Base-by-base conservation (phyloP, 805 yeast genomes). In the Zygosaccharomyces gambellarensis region DNA sequence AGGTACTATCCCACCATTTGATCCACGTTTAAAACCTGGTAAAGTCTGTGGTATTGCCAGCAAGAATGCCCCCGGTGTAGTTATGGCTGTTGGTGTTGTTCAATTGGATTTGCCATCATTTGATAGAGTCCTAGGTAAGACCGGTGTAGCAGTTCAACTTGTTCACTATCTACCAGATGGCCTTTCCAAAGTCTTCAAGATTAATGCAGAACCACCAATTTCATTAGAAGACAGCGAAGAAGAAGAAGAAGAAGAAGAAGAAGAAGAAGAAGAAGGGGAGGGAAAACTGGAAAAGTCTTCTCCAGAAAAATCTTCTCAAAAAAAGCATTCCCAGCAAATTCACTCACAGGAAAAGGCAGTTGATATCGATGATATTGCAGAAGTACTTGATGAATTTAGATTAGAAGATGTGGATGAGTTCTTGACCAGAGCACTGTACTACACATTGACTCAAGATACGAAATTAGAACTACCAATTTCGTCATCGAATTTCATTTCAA, bases 71-170 rank as follows among this genome's bases (percentile, higher is more conserved):
- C 95, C 95, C 0, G 64, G 76, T 1, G 83, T 84, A 9, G 75
- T 82, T 0, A 74, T 79, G 60, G 96, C 95, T 0, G 78, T 90
- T 25, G 97, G 97, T 2, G 62, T 60, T 3, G 63, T 74, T 9
- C 80, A 86, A 52, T 50, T 76, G 56, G 76, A 83, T 57, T 54
- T 87, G 55, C 63, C 69, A 2, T 64, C 68, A 2, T 67, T 71
- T 43, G 66, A 69, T 36, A 61, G 71, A 2, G 85, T 80, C 1
- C 67, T 76, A n/a, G 90, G 89, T 0, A 71, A 77, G 12, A 75
- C 76, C 12, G 99, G 98, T 10, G 80, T 85, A 28, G 96, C 94
- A 0, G 95, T 90, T 0, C 74, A 77, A 43, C 71, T 89, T 4
- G 57, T 81, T n/a, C 96, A 89, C 58, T 75, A 75, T 29, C 64